Base-by-base conservation (phyloP, 2,329 filamentous ascomycete species). In the Stenocarpella maydis region DNA sequence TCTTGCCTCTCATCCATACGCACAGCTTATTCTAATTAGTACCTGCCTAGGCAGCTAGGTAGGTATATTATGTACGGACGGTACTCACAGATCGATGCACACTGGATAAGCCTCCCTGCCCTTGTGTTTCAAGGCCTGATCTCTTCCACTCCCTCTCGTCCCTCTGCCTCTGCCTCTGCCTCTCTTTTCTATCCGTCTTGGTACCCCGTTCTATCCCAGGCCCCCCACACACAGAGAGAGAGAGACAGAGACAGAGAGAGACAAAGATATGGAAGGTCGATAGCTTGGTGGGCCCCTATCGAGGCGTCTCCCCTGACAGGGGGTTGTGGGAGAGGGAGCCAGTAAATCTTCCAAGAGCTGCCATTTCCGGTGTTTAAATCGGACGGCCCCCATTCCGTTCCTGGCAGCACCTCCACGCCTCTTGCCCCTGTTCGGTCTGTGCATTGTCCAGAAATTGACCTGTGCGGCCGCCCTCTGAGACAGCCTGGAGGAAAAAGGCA, bases 261-360 rank as follows among this genome's bases (percentile, higher is more conserved):
- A 58, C 45, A 58, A 28, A 43, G 37, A 43, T 19, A 61, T 68
- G 65, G 58, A 45, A 68, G 58, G 28, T 45, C 66, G 31, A 65
- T 45, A 21, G 47, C 54, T 65, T 65, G 55, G 41, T 54, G 67
- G 63, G 65, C 66, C 67, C 67, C 63, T 69, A 69, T 71, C 69
- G 69, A 69, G 60, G 52, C 65, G 37, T 52, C 58, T 45, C 69
- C 67, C 69, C 67, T 69, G 67, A 71, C 69, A 67, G 47, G 67
- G 67, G 55, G 58, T 28, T 28, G 47, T 28, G 41, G 43, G 47
- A 70, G 58, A 10, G 9, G 39, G 28, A 19, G n/a, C 55, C 65
- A 39, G 39, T 70, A 52, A 64, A 26, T 52, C 37, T 52, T 65
- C 60, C 67, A 50, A 65, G 24, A 49, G 50, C 41, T 61, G 58